A percentile compares a stretch with the other conserved stretches of the same genome.
These are phyloP conservation scores for Suhomyces guaymorum DNA, from an alignment of 1,139 yeast genomes.

Conservation along the genomic window DNA sequence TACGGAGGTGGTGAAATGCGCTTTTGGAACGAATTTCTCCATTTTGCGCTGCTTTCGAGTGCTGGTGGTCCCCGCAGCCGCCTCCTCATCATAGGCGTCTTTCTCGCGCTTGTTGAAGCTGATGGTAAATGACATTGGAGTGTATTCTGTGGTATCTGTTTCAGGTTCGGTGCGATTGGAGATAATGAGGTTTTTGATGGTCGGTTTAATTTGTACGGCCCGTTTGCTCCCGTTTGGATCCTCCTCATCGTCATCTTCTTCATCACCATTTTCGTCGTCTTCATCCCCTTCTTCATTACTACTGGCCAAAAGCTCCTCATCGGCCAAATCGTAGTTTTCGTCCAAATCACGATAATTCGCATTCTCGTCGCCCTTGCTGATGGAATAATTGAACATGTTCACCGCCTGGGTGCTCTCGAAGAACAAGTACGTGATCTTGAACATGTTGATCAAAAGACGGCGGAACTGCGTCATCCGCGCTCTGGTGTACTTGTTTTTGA, in stretches of 20 bases:
- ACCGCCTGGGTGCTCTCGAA: constrained; percentile 45
- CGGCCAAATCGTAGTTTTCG: constrained; percentile 36
- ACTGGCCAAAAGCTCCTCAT: no score
- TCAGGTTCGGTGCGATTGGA: constrained; percentile 10
- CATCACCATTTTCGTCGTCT: constrained; percentile 13
- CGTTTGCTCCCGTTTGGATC: neutral
- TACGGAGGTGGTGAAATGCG: constrained; percentile 8
- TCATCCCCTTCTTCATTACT: constrained; percentile 9
- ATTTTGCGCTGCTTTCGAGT: constrained; percentile 2
- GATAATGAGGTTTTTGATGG: constrained; percentile 20
- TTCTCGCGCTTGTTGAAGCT: constrained; percentile 23
- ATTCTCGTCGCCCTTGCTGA: constrained; percentile 33
- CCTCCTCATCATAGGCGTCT: constrained; percentile 13
- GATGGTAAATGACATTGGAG: constrained; percentile 27
- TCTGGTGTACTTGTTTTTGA: constrained; percentile 25
- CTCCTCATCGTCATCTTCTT: constrained; percentile 6
- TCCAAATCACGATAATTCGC: constrained; percentile 37
- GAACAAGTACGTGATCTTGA: constrained; percentile 32
- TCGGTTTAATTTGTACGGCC: constrained; percentile 19
- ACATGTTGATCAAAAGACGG: constrained; percentile 28
- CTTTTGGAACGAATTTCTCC: constrained; percentile 2
- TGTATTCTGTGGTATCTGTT: constrained; percentile 12
- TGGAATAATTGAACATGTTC: constrained; percentile 40
- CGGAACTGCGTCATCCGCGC: constrained; percentile 18
- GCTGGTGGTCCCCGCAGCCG: neutral